Percentiles rank a stretch among this genome's conserved stretches.
Evolutionary conservation across 2,329 filamentous ascomycete genomes (phyloP).

Genomic region (Aspergillus puulaauensis): DNA sequence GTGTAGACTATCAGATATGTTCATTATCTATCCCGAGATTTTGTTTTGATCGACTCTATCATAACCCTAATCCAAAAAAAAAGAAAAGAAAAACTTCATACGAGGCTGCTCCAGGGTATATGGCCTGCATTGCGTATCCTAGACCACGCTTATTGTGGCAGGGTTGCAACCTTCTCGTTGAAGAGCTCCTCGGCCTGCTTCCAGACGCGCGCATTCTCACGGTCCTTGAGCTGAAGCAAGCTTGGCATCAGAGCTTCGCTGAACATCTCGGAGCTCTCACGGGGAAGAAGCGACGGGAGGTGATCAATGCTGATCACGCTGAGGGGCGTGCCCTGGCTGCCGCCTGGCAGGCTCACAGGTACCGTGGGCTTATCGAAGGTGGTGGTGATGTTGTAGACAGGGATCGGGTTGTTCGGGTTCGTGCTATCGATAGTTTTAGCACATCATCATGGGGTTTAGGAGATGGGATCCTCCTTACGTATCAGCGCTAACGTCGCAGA

Average conservation of each 20-base stretch:
- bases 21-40: constrained; percentile 2
- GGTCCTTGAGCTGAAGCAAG: constrained; percentile 74
- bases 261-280: constrained; percentile 86
- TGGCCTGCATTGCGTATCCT: background rate
- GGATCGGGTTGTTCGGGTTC: constrained; percentile 54
- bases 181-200: constrained; percentile 79
- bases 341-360: constrained; percentile 56
- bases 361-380: constrained; percentile 89
- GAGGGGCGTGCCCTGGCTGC: constrained; percentile 59
- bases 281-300: constrained; percentile 76
- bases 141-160: constrained; percentile 48
- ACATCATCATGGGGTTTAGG: background rate
- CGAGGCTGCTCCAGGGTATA: background rate
- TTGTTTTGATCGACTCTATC: constrained; percentile 1
- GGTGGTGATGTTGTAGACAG: constrained; percentile 80
- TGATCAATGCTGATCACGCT: constrained; percentile 88
- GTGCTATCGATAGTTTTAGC: constrained; percentile 30
- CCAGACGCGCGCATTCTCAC: constrained; percentile 74
- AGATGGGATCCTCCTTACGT: constrained; percentile 27
- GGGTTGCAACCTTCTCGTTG: constrained; percentile 71
- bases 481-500: constrained; percentile 68
- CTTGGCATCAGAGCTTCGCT: constrained; percentile 74
- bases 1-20: background rate
- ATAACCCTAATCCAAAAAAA: background rate
- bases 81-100: background rate